These are phyloP conservation scores for Alternaria burnsii DNA, from an alignment of 2,329 filamentous ascomycete species.

Conservation along the genomic window DNA sequence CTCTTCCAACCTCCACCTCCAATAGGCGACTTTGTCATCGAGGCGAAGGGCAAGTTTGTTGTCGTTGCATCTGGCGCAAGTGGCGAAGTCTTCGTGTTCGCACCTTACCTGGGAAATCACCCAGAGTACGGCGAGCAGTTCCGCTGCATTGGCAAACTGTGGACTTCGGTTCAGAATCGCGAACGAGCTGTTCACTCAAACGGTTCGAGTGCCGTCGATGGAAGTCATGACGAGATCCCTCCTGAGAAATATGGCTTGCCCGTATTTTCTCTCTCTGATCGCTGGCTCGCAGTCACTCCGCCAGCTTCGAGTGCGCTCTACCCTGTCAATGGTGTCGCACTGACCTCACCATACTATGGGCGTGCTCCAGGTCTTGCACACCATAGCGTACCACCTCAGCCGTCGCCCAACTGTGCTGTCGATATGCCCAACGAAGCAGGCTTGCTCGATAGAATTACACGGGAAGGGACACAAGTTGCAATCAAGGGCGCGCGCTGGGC, in stretches of 20 bases:
- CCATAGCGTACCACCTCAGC: conserved; percentile 73
- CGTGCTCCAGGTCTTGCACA: conserved; percentile 65
- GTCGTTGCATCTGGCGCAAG: conserved; percentile 81
- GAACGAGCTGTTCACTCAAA: conserved; percentile 46
- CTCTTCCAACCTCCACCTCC: conserved; percentile 74
- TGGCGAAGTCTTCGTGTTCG: conserved; percentile 84
- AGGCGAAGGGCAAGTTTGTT: conserved; percentile 75
- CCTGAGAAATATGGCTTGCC: conserved; percentile 63
- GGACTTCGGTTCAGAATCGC: conserved; percentile 79
- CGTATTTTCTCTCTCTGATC: conserved; percentile 72
- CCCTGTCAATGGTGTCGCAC: conserved; percentile 71
- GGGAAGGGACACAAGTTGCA: conserved; percentile 80
- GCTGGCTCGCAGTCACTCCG: conserved; percentile 81
- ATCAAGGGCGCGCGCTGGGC: conserved; percentile 79
- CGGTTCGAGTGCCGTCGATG: conserved; percentile 48
- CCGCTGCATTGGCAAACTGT: conserved; percentile 84
- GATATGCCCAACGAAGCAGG: conserved; percentile 77
- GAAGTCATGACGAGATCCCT: conserved; percentile 43
- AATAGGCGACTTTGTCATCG: conserved; percentile 75
- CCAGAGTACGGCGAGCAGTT: conserved; percentile 53
- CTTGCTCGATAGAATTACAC: conserved; percentile 77
- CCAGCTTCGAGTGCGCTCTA: conserved; percentile 75
- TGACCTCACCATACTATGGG: conserved; percentile 60
- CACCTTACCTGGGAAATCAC: conserved; percentile 42
- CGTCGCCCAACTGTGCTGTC: conserved; percentile 70